Conservation (phyloP, 345 rosid species). For the Anacardium occidentale region DNA sequence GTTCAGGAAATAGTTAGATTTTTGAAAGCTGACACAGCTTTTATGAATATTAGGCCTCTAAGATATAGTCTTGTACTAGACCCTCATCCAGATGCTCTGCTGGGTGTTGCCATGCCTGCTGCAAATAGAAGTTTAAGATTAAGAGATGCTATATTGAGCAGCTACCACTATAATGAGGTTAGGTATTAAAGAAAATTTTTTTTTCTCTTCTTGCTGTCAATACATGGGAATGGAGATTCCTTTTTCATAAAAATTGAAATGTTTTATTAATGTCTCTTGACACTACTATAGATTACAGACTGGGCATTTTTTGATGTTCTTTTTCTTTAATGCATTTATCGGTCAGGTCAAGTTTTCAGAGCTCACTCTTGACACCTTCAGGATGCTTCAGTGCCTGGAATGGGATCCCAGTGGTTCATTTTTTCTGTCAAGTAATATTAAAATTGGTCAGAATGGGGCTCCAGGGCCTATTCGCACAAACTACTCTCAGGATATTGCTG, state of each 20-base stretch:
- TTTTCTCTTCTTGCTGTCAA: slow-evolving; percentile 16
- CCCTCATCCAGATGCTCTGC: slow-evolving; percentile 63
- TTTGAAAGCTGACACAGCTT: slow-evolving; percentile 89
- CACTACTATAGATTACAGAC: background rate
- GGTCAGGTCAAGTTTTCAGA: slow-evolving; percentile 90
- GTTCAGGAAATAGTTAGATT: slow-evolving; percentile 89
- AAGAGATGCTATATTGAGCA: slow-evolving; percentile 84
- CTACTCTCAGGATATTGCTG: slow-evolving; percentile 65
- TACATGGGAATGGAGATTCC: slow-evolving; percentile 17
- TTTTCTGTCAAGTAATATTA: slow-evolving; percentile 53
- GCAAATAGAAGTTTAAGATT: slow-evolving; percentile 63
- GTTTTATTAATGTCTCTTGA: slow-evolving; percentile 3
- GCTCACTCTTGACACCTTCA: slow-evolving; percentile 85
- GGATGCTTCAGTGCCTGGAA: slow-evolving; percentile 97
- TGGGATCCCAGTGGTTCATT: slow-evolving; percentile 98
- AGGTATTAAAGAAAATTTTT: slow-evolving; percentile 28
- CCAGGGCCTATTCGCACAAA: slow-evolving; percentile 55
- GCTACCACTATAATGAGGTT: slow-evolving; percentile 90
- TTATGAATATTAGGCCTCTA: slow-evolving; percentile 93
- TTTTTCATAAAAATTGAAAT: slow-evolving; percentile 9
- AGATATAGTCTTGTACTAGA: slow-evolving; percentile 89
- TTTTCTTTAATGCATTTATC: slow-evolving; percentile 13
- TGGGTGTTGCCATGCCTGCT: slow-evolving; percentile 39
- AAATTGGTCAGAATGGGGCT: slow-evolving; percentile 56
- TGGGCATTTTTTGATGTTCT: background rate